phyloP scores from a whole-genome alignment of 73 alveolate genomes.

The Effrenium voratum region DNA sequence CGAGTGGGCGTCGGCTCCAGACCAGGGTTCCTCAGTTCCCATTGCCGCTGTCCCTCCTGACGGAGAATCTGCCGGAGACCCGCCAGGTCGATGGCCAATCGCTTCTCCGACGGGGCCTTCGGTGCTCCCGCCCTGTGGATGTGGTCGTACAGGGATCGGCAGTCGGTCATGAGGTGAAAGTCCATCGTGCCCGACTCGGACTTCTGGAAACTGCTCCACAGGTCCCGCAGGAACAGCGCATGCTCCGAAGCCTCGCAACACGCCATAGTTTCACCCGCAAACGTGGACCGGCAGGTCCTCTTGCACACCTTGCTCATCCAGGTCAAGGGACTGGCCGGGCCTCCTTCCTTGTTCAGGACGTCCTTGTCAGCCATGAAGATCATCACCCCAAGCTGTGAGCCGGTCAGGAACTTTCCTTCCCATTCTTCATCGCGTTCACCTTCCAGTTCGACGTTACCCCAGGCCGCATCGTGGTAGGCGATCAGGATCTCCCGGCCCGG shows the following conservation, averaged over 20 bases:
- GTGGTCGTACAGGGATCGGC: constrained; percentile 16
- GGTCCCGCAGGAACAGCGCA: background rate
- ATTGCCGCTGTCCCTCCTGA: background rate
- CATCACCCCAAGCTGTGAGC: constrained; percentile 26
- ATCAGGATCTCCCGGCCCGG: background rate
- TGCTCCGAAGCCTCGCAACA: constrained; percentile 23
- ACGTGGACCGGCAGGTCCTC: constrained; percentile 13
- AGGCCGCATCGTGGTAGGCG: constrained; percentile 59
- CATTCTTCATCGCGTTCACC: background rate
- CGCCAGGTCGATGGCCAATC: constrained; percentile 34
- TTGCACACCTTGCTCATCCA: constrained; percentile 17
- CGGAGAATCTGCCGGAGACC: too few relatives aligned
- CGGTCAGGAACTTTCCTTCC: background rate
- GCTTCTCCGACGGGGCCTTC: constrained; percentile 31
- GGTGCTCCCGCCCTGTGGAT: constrained; percentile 24
- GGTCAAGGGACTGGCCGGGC: background rate
- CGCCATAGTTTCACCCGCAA: constrained; percentile 49
- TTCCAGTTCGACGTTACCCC: background rate
- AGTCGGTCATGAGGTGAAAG: constrained; percentile 8
- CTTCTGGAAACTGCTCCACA: background rate
- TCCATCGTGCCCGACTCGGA: background rate
- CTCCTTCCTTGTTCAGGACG: background rate
- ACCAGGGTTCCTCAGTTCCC: background rate
- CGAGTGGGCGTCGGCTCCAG: background rate
- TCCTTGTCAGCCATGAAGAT: background rate